Conservation (phyloP, 306 rosid species). For the Astragalus glycyphyllos region DNA sequence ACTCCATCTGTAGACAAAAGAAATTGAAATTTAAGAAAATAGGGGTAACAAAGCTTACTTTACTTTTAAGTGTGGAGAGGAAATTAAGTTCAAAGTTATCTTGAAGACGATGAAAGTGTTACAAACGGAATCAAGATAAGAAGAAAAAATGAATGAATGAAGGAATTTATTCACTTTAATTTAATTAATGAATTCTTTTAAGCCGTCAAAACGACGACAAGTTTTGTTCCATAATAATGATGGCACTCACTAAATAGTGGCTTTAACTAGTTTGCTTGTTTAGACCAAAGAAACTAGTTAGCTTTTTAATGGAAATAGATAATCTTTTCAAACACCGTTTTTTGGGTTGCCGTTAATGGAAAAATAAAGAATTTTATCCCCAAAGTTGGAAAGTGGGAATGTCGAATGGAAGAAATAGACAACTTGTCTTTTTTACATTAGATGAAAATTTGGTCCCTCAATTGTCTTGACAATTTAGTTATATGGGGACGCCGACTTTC, state of each 20-base stretch:
- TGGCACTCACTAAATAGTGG: conserved; percentile 36
- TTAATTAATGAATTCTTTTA: background rate
- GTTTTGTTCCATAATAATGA: conserved; percentile 40
- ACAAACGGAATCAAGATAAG: background rate
- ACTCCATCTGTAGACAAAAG: too few species aligned
- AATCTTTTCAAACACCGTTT: conserved; percentile 51
- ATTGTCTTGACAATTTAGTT: too few species aligned
- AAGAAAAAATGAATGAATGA: conserved; percentile 5
- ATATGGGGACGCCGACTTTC: too few species aligned
- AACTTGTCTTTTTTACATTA: conserved; percentile 12
- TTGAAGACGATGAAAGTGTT: conserved; percentile 33
- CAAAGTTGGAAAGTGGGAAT: conserved; percentile 29
- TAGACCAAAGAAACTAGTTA: conserved; percentile 7
- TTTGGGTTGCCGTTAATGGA: conserved; percentile 35
- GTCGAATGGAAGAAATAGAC: conserved; percentile 52
- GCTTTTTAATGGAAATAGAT: conserved; percentile 55
- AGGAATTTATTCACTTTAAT: conserved; percentile 38
- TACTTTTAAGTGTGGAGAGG: conserved; percentile 28
- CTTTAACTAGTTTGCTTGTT: conserved; percentile 21
- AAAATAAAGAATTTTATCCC: conserved; percentile 57
- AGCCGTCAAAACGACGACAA: conserved; percentile 46
- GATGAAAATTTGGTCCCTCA: too few species aligned
- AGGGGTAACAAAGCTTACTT: background rate
- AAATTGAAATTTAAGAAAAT: too few species aligned
- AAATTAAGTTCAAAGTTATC: conserved; percentile 40